These are phyloP conservation scores for Coccinonectria pachysandricola DNA, from an alignment of 2,329 filamentous ascomycete species.

Conservation along the genomic window DNA sequence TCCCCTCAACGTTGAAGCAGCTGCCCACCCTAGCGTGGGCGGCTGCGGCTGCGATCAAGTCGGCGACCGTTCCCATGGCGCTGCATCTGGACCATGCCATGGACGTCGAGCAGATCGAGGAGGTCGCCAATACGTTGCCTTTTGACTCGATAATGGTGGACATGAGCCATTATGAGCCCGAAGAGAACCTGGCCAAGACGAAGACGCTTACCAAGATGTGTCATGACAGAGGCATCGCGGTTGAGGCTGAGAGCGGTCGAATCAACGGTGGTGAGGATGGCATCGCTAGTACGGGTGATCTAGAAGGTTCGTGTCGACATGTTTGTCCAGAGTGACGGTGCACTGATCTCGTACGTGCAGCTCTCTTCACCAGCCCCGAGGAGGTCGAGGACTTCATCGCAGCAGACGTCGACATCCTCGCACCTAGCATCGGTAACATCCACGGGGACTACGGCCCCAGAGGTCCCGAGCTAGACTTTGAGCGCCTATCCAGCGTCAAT, in stretches of 20 bases:
- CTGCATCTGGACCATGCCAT: conserved; percentile 61
- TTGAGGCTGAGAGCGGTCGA: conserved; percentile 11
- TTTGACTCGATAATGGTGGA: conserved; percentile 71
- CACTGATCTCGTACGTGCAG: no score
- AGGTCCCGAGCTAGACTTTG: conserved; percentile 50
- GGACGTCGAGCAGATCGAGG: conserved; percentile 42
- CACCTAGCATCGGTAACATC: conserved; percentile 67
- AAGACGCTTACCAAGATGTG: conserved; percentile 5
- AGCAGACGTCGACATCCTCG: conserved; percentile 64
- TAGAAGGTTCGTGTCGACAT: conserved; percentile 25
- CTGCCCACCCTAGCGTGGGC: conserved; percentile 35
- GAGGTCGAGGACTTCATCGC: conserved; percentile 60
- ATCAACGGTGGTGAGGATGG: conserved; percentile 53
- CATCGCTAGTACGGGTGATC: conserved; percentile 47
- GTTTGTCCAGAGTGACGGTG: no score
- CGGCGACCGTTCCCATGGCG: conserved; percentile 46
- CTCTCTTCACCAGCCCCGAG: conserved; percentile 50
- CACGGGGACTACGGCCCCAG: conserved; percentile 62
- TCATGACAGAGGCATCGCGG: conserved; percentile 6
- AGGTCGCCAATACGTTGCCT: conserved; percentile 40
- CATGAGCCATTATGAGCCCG: conserved; percentile 63
- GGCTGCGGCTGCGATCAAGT: conserved; percentile 42
- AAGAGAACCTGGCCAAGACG: conserved; percentile 46
- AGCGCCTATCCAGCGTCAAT: conserved; percentile 26
- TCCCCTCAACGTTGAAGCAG: conserved; percentile 63